Evolutionary conservation across 2,329 filamentous ascomycete genomes (phyloP).

Genomic region (Colletotrichum australisinense): DNA sequence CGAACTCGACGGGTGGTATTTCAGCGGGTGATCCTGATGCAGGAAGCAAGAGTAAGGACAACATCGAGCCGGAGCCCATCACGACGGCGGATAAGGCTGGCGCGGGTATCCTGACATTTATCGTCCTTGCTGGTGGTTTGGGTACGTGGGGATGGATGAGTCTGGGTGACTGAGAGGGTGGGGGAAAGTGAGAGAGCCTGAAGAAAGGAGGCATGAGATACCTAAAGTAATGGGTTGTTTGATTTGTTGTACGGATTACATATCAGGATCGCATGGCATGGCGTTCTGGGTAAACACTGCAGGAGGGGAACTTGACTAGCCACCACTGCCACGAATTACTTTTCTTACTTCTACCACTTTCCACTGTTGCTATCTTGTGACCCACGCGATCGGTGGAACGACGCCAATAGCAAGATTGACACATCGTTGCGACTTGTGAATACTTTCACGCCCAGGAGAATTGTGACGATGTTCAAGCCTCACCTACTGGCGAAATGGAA

Average conservation of each 20-base stretch:
- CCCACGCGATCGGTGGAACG: background rate
- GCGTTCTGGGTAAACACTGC: constrained; percentile 26
- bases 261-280: constrained; percentile 34
- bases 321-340: background rate
- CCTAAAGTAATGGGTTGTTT: constrained; percentile 2
- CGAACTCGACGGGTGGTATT: constrained; percentile 62
- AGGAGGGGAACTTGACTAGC: background rate
- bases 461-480: background rate
- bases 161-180: constrained; percentile 9
- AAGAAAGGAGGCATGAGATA: background rate
- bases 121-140: constrained; percentile 54
- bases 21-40: constrained; percentile 55
- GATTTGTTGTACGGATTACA: constrained; percentile 23
- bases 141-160: constrained; percentile 65
- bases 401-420: background rate
- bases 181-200: background rate
- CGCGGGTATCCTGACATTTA: constrained; percentile 59
- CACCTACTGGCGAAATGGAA: background rate
- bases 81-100: constrained; percentile 59
- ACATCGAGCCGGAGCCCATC: constrained; percentile 46
- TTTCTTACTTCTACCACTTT: background rate
- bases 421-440: background rate
- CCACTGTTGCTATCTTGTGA: background rate
- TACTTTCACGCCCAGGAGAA: background rate
- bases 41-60: constrained; percentile 47